Percentiles rank a stretch among this genome's conserved stretches.
phyloP scores from a whole-genome alignment of 1,284 basidiomycete species.

The Moesziomyces sp. region DNA sequence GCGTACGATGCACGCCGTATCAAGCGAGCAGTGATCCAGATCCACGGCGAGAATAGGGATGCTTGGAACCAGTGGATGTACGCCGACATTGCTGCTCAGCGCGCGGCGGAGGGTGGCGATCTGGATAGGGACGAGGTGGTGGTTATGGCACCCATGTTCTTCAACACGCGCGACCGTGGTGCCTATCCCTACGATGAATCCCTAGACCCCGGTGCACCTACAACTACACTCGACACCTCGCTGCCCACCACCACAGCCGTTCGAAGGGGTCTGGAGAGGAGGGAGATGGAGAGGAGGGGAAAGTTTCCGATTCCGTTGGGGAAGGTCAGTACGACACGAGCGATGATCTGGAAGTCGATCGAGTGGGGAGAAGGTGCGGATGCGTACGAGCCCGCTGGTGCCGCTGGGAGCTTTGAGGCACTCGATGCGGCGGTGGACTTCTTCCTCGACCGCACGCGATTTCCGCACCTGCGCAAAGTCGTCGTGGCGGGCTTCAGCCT shows the following conservation, averaged over 20 bases:
- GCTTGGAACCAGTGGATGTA: constrained; percentile 63
- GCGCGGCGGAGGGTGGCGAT: constrained; percentile 40
- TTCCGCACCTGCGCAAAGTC: constrained; percentile 58
- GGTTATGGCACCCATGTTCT: constrained; percentile 60
- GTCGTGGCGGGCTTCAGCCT: constrained; percentile 62
- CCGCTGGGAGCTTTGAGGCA: constrained; percentile 48
- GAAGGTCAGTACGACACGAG: constrained; percentile 28
- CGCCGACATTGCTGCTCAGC: constrained; percentile 49
- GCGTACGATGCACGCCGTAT: constrained; percentile 47
- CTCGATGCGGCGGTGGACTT: constrained; percentile 51
- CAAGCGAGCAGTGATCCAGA: constrained; percentile 58
- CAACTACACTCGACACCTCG: constrained; percentile 13
- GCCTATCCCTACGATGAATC: constrained; percentile 50
- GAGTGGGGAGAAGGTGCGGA: constrained; percentile 55
- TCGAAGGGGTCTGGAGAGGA: not conserved
- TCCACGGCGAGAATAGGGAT: constrained; percentile 62
- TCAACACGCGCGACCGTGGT: constrained; percentile 46
- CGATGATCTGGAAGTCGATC: constrained; percentile 48
- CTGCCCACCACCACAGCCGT: too few relatives aligned
- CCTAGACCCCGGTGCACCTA: constrained; percentile 9
- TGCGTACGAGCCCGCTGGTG: constrained; percentile 42
- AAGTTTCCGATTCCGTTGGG: constrained; percentile 11
- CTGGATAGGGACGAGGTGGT: constrained; percentile 56
- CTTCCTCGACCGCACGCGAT: constrained; percentile 48
- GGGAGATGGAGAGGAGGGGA: not conserved